These are phyloP conservation scores for Pachysolen tannophilus DNA, from an alignment of 805 yeast genomes.

Conservation along the genomic window DNA sequence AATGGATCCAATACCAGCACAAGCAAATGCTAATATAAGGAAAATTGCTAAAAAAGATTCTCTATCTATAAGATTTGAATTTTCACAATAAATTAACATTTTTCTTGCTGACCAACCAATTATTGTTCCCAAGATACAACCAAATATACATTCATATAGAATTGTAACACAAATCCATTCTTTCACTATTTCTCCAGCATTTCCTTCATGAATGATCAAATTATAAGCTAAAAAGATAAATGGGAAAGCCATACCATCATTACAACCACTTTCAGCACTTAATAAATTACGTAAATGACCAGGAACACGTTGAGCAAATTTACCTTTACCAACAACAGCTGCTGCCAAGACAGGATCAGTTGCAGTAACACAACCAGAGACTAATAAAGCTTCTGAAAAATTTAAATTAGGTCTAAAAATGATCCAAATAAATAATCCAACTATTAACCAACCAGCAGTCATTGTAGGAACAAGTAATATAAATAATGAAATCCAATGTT, in stretches of 20 bases:
- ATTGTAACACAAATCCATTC: slow-evolving; percentile 58
- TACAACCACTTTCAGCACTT: slow-evolving; percentile 68
- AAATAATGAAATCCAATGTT: slow-evolving; percentile 51
- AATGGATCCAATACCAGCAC: slow-evolving; percentile 57
- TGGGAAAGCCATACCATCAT: slow-evolving; percentile 69
- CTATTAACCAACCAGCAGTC: slow-evolving; percentile 63
- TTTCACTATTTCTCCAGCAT: slow-evolving; percentile 43
- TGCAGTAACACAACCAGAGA: slow-evolving; percentile 67
- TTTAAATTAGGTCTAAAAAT: slow-evolving; percentile 50
- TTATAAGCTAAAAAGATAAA: slow-evolving; percentile 54
- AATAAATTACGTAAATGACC: slow-evolving; percentile 53
- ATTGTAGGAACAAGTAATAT: slow-evolving; percentile 58
- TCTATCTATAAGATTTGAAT: slow-evolving; percentile 45
- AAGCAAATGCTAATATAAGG: slow-evolving; percentile 44
- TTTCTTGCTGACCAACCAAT: slow-evolving; percentile 45
- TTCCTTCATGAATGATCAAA: slow-evolving; percentile 41
- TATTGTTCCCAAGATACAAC: slow-evolving; percentile 41
- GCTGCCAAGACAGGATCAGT: slow-evolving; percentile 73
- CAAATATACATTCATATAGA: slow-evolving; percentile 54
- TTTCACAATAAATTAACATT: slow-evolving; percentile 45
- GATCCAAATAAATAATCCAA: slow-evolving; percentile 55
- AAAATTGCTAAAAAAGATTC: slow-evolving; percentile 53
- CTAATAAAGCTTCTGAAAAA: slow-evolving; percentile 48
- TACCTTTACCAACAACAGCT: slow-evolving; percentile 67
- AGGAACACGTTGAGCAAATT: slow-evolving; percentile 60